Conservation (phyloP, 2,329 filamentous ascomycete genomes). For the Penicillium sp. region DNA sequence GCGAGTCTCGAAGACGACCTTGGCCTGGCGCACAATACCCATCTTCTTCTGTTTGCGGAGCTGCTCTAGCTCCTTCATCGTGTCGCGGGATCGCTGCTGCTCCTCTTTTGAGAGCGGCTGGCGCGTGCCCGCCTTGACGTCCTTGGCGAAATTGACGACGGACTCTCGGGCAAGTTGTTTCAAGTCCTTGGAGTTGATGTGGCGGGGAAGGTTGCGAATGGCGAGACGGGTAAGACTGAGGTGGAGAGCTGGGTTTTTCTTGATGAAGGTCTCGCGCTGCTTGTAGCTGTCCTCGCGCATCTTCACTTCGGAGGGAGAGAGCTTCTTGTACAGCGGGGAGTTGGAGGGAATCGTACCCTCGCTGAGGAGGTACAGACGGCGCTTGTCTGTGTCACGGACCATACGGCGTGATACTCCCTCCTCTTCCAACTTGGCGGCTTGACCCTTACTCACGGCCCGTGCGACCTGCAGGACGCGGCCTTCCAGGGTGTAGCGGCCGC, state of each 20-base stretch:
- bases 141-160: conserved; percentile 86
- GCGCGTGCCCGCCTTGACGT: conserved; percentile 70
- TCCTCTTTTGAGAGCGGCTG: conserved; percentile 84
- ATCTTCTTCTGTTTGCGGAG: conserved; percentile 73
- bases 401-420: conserved; percentile 56
- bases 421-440: conserved; percentile 67
- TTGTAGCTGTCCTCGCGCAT: conserved; percentile 79
- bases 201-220: conserved; percentile 79
- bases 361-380: conserved; percentile 73
- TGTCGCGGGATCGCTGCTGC: conserved; percentile 65
- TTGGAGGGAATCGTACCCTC: conserved; percentile 76
- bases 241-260: conserved; percentile 81
- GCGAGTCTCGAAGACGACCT: conserved; percentile 82
- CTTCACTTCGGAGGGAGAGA: conserved; percentile 70
- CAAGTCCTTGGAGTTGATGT: conserved; percentile 73
- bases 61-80: conserved; percentile 71
- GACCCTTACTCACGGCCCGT: conserved; percentile 72
- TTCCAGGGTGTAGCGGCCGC: conserved; percentile 80
- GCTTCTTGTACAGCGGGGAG: conserved; percentile 65
- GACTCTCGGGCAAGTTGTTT: conserved; percentile 85
- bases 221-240: conserved; percentile 83
- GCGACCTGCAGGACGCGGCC: conserved; percentile 78
- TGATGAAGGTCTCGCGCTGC: conserved; percentile 81
- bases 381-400: conserved; percentile 73
- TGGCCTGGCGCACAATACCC: conserved; percentile 82